Percentiles rank a stretch among this genome's conserved stretches.
These are phyloP conservation scores for Coleophoma eucalyptorum DNA, from an alignment of 2,329 filamentous ascomycete species.

Conservation along the genomic window DNA sequence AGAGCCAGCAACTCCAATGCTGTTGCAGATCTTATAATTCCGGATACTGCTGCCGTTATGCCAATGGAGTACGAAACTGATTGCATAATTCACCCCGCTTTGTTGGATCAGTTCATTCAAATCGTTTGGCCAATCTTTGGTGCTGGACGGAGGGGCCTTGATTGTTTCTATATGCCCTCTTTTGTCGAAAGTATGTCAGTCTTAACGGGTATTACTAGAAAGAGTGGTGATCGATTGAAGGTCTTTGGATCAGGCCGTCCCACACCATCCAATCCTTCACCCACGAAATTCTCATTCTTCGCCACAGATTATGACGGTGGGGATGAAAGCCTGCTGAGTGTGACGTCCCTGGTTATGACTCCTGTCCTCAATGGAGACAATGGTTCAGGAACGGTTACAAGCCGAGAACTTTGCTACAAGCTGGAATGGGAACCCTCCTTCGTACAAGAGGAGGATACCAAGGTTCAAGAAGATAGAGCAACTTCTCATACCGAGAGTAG, in stretches of 20 bases:
- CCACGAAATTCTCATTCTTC: constrained; percentile 34
- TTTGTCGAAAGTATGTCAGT: constrained; percentile 35
- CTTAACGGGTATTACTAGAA: constrained; percentile 24
- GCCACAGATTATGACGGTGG: constrained; percentile 23
- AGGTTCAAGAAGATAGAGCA: background rate
- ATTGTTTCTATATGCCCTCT: constrained; percentile 39
- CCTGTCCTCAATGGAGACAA: constrained; percentile 35
- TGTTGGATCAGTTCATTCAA: constrained; percentile 42
- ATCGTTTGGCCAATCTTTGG: constrained; percentile 34
- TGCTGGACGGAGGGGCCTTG: constrained; percentile 25
- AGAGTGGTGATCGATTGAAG: constrained; percentile 27
- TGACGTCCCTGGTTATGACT: constrained; percentile 33
- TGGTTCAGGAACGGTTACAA: constrained; percentile 15
- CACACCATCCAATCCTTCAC: constrained; percentile 23
- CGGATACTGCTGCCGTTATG: constrained; percentile 41
- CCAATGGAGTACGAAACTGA: constrained; percentile 38
- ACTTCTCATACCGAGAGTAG: background rate
- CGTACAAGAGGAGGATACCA: background rate
- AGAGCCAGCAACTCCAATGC: constrained; percentile 30
- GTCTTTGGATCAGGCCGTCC: constrained; percentile 33
- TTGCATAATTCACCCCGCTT: constrained; percentile 40
- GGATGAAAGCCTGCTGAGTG: constrained; percentile 30
- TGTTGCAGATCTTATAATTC: constrained; percentile 32
- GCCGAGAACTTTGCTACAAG: constrained; percentile 42
- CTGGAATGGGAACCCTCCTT: constrained; percentile 38